Conservation (phyloP, 2,329 filamentous ascomycete species). For the Clarireedia paspali region DNA sequence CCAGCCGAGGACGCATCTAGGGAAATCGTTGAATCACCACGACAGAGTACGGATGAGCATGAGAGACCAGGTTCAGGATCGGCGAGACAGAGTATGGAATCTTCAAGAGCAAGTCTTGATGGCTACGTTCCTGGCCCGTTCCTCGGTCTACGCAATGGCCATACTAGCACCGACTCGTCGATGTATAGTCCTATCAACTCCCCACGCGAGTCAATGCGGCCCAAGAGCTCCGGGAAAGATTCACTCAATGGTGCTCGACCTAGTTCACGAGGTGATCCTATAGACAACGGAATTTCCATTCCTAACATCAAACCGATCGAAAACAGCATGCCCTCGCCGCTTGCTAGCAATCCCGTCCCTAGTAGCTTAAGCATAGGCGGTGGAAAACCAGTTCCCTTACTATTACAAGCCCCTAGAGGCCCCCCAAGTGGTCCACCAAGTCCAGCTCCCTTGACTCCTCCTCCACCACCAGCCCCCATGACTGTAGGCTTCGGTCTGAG, state of each 20-base stretch:
- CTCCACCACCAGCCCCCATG: slow-evolving; percentile 22
- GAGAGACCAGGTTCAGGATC: too few species aligned
- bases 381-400: slow-evolving; percentile 15
- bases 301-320: too few species aligned
- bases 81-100: neutral
- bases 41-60: neutral
- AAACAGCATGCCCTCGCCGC: neutral
- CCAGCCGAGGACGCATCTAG: neutral
- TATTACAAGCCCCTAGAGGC: slow-evolving; percentile 3
- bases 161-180: slow-evolving; percentile 61
- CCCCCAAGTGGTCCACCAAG: slow-evolving; percentile 6
- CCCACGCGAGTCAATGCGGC: slow-evolving; percentile 47
- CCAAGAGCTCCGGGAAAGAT: neutral
- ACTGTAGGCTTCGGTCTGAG: slow-evolving; percentile 35
- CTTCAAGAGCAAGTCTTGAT: neutral
- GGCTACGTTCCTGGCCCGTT: slow-evolving; percentile 39
- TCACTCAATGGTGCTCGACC: neutral
- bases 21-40: neutral
- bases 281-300: neutral
- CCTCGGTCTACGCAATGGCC: slow-evolving; percentile 47
- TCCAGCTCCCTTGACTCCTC: neutral
- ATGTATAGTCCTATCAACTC: slow-evolving; percentile 68
- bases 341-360: neutral
- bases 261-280: neutral
- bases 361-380: slow-evolving; percentile 24